Percentiles rank a stretch among this genome's conserved stretches.
These are phyloP conservation scores for Candida coquimbonensis DNA, from an alignment of 805 yeast species.

Conservation along the genomic window DNA sequence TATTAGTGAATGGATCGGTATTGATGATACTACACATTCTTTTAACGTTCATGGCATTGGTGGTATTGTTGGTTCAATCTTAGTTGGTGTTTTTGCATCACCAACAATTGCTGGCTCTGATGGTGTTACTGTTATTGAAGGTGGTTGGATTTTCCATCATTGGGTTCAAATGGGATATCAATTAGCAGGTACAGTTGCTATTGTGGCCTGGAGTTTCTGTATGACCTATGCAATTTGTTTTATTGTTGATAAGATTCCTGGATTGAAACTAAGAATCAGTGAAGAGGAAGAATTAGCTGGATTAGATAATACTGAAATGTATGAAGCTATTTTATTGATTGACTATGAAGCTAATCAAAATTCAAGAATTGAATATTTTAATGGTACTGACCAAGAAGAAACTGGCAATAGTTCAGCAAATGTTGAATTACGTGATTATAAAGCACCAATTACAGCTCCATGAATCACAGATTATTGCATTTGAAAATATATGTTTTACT, in stretches of 20 bases:
- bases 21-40: slow-evolving; percentile 90
- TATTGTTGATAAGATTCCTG: slow-evolving; percentile 44
- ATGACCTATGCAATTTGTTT: slow-evolving; percentile 38
- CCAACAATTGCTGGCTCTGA: slow-evolving; percentile 85
- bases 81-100: slow-evolving; percentile 82
- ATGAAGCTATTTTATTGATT: slow-evolving; percentile 36
- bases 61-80: slow-evolving; percentile 80
- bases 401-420: slow-evolving; percentile 1
- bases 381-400: slow-evolving; percentile 1
- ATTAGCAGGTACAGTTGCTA: slow-evolving; percentile 47
- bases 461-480: not conserved
- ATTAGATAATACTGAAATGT: slow-evolving; percentile 44
- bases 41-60: slow-evolving; percentile 97
- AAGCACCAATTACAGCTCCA: slow-evolving; percentile 1
- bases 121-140: slow-evolving; percentile 72
- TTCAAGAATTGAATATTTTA: slow-evolving; percentile 13
- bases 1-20: slow-evolving; percentile 64
- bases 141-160: slow-evolving; percentile 92
- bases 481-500: not conserved
- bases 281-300: slow-evolving; percentile 45
- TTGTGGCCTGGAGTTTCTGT: slow-evolving; percentile 37
- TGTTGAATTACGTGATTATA: slow-evolving; percentile 6
- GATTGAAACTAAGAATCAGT: slow-evolving; percentile 36
- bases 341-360: slow-evolving; percentile 8
- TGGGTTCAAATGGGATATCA: slow-evolving; percentile 90